Percentiles rank a stretch among this genome's conserved stretches.
Conservation (phyloP, 148 eudicot genomes). For the Rhododendron williamsianum region DNA sequence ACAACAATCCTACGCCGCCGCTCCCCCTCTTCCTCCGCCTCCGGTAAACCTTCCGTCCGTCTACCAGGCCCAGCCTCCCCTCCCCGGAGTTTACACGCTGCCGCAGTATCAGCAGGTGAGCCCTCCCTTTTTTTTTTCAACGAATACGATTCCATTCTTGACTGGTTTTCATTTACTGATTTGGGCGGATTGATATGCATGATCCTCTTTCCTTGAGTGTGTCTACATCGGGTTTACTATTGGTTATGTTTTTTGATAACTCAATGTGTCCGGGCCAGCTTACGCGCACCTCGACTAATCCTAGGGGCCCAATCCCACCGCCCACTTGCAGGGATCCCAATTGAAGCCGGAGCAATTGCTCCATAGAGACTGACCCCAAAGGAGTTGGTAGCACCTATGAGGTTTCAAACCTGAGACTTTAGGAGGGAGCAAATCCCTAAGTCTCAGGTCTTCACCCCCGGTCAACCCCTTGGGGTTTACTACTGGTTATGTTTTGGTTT, state of each 20-base stretch:
- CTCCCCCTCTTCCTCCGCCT: constrained; percentile 21
- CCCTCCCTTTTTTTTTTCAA: too few relatives aligned
- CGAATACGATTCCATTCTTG: background rate
- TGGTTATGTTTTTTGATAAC: background rate
- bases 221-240: background rate
- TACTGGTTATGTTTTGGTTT: background rate
- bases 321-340: background rate
- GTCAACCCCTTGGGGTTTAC: background rate
- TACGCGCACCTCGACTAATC: too few relatives aligned
- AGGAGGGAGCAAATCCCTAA: background rate
- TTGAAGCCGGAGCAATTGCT: background rate
- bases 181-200: background rate
- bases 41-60: constrained; percentile 20
- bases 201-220: background rate
- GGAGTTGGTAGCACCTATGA: background rate
- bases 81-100: constrained; percentile 40
- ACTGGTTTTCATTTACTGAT: background rate
- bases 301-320: background rate
- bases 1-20: constrained; percentile 39
- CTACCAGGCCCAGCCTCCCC: constrained; percentile 23
- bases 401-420: background rate
- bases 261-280: background rate
- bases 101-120: constrained; percentile 81
- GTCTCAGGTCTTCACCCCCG: too few relatives aligned
- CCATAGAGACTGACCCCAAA: background rate